Conservation (phyloP, 1,284 basidiomycete species). For the Cystobasidium slooffiae region DNA sequence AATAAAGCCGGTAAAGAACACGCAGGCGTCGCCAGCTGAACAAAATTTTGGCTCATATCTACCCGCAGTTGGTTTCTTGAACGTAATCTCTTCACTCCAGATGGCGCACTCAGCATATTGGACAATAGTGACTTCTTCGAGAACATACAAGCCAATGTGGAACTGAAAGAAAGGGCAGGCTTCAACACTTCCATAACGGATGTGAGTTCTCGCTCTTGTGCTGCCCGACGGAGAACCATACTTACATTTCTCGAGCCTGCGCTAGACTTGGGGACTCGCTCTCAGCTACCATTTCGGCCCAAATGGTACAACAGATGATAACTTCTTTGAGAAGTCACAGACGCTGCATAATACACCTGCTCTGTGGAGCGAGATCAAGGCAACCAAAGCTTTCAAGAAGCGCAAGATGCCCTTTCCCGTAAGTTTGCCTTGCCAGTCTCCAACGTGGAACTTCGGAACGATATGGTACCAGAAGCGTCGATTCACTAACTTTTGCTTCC, state of each 20-base stretch:
- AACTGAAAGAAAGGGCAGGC: conserved; percentile 47
- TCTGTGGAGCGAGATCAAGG: conserved; percentile 46
- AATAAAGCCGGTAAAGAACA: no score
- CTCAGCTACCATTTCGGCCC: conserved; percentile 50
- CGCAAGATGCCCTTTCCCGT: conserved; percentile 50
- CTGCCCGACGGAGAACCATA: not conserved
- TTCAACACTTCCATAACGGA: conserved; percentile 49
- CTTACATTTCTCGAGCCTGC: not conserved
- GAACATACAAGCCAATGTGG: conserved; percentile 45
- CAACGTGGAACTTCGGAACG: no score
- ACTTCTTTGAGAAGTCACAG: conserved; percentile 43
- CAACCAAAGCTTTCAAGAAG: conserved; percentile 46
- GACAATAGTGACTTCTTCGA: conserved; percentile 42
- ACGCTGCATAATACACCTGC: conserved; percentile 44
- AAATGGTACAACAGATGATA: conserved; percentile 47
- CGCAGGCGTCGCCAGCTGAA: no score
- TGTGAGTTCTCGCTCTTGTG: conserved; percentile 15
- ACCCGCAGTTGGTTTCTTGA: conserved; percentile 45
- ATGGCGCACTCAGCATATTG: conserved; percentile 25
- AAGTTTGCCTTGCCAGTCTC: conserved; percentile 17
- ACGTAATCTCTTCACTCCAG: conserved; percentile 44
- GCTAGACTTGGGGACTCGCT: conserved; percentile 41
- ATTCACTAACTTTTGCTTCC: not conserved
- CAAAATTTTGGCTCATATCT: not conserved
- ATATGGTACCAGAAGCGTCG: no score